A percentile compares a stretch with the other conserved stretches of the same genome.
Conservation (phyloP, 2,329 filamentous ascomycete species). For the Daldinia sp. region DNA sequence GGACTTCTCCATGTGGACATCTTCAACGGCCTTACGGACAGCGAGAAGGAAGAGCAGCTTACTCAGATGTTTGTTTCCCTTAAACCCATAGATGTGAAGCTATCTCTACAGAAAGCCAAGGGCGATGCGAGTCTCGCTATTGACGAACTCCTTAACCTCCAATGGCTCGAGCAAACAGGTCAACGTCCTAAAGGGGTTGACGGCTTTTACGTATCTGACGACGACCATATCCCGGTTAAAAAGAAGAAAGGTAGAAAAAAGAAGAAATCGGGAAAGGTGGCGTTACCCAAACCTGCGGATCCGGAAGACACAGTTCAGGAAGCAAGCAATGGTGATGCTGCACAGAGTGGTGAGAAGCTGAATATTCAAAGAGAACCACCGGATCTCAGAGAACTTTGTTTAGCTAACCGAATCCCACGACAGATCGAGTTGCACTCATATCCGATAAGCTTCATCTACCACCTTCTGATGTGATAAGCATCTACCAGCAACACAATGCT, state of each 20-base stretch:
- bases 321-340: slow-evolving; percentile 16
- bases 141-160: slow-evolving; percentile 83
- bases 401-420: slow-evolving; percentile 27
- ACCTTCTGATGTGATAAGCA: slow-evolving; percentile 56
- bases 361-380: neutral
- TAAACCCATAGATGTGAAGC: slow-evolving; percentile 72
- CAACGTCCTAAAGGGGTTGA: slow-evolving; percentile 81
- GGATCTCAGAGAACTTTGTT: slow-evolving; percentile 5
- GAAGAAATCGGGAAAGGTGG: slow-evolving; percentile 39
- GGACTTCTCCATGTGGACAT: slow-evolving; percentile 47
- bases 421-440: slow-evolving; percentile 59
- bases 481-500: slow-evolving; percentile 56
- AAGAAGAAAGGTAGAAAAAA: slow-evolving; percentile 57
- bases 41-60: slow-evolving; percentile 74
- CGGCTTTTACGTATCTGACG: slow-evolving; percentile 75
- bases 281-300: slow-evolving; percentile 21
- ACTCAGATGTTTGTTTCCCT: slow-evolving; percentile 78
- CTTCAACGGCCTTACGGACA: slow-evolving; percentile 61
- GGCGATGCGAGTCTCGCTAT: slow-evolving; percentile 77
- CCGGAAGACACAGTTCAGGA: slow-evolving; percentile 28
- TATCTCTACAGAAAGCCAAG: slow-evolving; percentile 74
- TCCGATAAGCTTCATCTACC: slow-evolving; percentile 59
- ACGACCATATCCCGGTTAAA: slow-evolving; percentile 54
- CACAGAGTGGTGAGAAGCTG: slow-evolving; percentile 43
- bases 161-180: slow-evolving; percentile 78